Conservation (phyloP, 140 eudicot species). For the Cichorium intybus region DNA sequence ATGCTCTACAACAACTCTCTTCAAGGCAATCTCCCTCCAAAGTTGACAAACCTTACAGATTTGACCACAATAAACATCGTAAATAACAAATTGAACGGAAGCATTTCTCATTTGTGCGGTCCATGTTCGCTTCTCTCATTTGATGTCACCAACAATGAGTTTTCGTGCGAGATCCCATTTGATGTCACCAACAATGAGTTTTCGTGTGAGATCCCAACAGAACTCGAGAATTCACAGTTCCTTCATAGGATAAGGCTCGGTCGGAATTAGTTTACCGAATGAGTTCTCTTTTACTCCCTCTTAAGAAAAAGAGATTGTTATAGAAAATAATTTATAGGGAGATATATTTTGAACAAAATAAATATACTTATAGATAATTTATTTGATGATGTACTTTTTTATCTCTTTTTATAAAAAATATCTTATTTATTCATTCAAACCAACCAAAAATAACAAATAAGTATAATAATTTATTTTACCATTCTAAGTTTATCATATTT, state of each 20-base stretch:
- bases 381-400: too few species aligned
- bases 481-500: too few species aligned
- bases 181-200: slow-evolving; percentile 81
- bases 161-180: slow-evolving; percentile 70
- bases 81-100: slow-evolving; percentile 70
- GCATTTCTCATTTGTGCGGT: slow-evolving; percentile 67
- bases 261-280: slow-evolving; percentile 52
- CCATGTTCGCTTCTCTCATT: slow-evolving; percentile 71
- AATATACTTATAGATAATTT: too few species aligned
- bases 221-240: slow-evolving; percentile 53
- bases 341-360: too few species aligned
- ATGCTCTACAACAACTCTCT: slow-evolving; percentile 94
- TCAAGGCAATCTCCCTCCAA: slow-evolving; percentile 67
- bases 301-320: too few species aligned
- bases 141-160: slow-evolving; percentile 76
- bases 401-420: too few species aligned
- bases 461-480: too few species aligned
- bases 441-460: too few species aligned
- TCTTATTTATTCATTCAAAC: too few species aligned
- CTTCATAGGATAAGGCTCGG: slow-evolving; percentile 81
- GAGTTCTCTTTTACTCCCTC: too few species aligned
- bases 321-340: too few species aligned
- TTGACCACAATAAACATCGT: slow-evolving; percentile 76
- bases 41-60: slow-evolving; percentile 47
- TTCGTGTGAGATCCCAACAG: slow-evolving; percentile 60